These are phyloP conservation scores for Trichomonas gallinae DNA, from an alignment of 208 protist species.

Conservation along the genomic window DNA sequence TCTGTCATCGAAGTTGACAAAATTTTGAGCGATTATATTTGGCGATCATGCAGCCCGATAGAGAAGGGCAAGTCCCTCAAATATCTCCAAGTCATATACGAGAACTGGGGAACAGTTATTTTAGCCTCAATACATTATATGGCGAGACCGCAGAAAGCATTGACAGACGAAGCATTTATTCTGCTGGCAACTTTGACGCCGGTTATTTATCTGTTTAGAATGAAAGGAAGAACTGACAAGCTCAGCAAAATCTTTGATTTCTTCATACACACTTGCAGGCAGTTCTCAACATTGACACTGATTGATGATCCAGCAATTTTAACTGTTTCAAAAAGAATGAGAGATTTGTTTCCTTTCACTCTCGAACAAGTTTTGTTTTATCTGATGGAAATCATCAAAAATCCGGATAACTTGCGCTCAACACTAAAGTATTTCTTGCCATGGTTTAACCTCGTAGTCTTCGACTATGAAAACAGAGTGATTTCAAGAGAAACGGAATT, in stretches of 20 bases:
- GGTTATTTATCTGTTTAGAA: background rate
- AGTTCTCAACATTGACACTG: background rate
- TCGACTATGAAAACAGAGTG: background rate
- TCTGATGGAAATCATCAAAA: background rate
- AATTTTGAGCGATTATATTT: background rate
- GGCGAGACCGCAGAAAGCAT: background rate
- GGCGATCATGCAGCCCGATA: background rate
- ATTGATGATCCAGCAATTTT: background rate
- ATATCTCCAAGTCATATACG: background rate
- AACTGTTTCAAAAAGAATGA: background rate
- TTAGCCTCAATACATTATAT: background rate
- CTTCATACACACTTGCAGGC: background rate
- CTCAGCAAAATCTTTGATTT: background rate
- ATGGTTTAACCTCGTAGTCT: background rate
- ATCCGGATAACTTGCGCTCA: background rate
- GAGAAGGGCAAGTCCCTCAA: background rate
- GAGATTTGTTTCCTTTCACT: background rate
- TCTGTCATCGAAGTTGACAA: background rate
- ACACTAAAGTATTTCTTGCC: background rate
- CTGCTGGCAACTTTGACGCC: background rate
- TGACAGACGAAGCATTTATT: background rate
- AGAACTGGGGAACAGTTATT: background rate
- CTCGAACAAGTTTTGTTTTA: background rate
- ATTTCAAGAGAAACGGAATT: constrained; percentile 9
- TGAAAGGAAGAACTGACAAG: background rate